These are phyloP conservation scores for Tolypocladium amazonense DNA, from an alignment of 2,329 filamentous ascomycete genomes.

Conservation along the genomic window DNA sequence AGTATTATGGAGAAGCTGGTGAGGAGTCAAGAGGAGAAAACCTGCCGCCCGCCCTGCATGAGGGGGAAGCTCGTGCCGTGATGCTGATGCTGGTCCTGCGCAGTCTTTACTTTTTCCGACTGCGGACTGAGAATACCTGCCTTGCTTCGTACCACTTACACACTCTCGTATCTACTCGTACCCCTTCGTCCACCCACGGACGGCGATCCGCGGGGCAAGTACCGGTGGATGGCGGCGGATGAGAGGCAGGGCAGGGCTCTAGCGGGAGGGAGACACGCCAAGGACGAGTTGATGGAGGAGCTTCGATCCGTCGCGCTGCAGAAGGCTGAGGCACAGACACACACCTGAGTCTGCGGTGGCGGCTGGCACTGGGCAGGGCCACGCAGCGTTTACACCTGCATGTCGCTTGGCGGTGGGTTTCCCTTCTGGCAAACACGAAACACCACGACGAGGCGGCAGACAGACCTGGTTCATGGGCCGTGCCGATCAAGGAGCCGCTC, in stretches of 20 bases:
- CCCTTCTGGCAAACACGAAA: not conserved
- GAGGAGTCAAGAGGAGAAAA: not conserved
- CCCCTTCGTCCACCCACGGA: not conserved
- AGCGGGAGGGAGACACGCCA: not conserved
- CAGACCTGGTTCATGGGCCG: not conserved
- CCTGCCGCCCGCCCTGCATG: not conserved
- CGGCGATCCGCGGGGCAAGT: not conserved
- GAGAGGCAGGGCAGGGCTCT: not conserved
- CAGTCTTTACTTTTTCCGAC: not conserved
- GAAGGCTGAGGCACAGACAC: not conserved
- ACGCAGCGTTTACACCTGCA: not conserved
- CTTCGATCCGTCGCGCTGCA: not conserved
- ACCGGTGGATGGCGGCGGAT: not conserved
- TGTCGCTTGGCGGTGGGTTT: not conserved
- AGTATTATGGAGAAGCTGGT: not conserved
- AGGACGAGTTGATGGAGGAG: too few relatives aligned
- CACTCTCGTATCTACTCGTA: not conserved
- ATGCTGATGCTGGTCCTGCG: not conserved
- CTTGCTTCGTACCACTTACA: not conserved
- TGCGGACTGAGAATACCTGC: not conserved
- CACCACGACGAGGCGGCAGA: not conserved
- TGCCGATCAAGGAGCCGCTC: not conserved
- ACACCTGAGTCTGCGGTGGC: not conserved
- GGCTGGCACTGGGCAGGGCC: too few relatives aligned
- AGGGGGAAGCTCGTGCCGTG: not conserved